These are phyloP conservation scores for Cladosporium sphaerospermum DNA, from an alignment of 2,329 filamentous ascomycete genomes.

Conservation along the genomic window DNA sequence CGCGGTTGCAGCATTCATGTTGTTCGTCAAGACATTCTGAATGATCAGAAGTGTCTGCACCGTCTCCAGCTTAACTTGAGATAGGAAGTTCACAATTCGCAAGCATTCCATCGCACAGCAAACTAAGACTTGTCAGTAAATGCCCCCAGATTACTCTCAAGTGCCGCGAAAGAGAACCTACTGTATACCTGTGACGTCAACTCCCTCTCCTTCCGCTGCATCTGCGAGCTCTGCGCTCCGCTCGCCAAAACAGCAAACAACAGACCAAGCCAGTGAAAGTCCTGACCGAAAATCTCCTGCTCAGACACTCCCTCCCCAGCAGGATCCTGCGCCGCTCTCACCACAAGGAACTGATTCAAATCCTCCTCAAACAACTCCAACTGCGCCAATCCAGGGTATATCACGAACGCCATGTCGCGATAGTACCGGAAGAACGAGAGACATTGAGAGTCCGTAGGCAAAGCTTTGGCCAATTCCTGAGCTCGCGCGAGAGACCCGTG, in stretches of 20 bases:
- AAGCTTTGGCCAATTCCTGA: slow-evolving; percentile 51
- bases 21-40: slow-evolving; percentile 44
- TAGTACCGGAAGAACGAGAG: slow-evolving; percentile 53
- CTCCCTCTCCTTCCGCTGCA: slow-evolving; percentile 54
- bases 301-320: slow-evolving; percentile 44
- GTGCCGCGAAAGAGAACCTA: slow-evolving; percentile 26
- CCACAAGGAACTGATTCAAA: slow-evolving; percentile 48
- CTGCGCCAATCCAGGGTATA: slow-evolving; percentile 56
- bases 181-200: slow-evolving; percentile 59
- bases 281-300: slow-evolving; percentile 52
- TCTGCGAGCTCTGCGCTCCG: slow-evolving; percentile 54
- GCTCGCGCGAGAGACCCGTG: slow-evolving; percentile 53
- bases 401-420: slow-evolving; percentile 52
- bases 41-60: slow-evolving; percentile 58
- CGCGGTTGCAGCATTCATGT: slow-evolving; percentile 54
- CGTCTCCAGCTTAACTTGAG: slow-evolving; percentile 54
- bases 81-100: slow-evolving; percentile 58
- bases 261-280: slow-evolving; percentile 53
- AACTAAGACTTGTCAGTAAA: slow-evolving; percentile 36
- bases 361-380: slow-evolving; percentile 49
- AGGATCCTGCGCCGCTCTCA: slow-evolving; percentile 38
- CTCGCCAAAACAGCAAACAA: slow-evolving; percentile 58
- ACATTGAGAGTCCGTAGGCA: slow-evolving; percentile 54
- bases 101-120: slow-evolving; percentile 61
- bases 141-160: too few relatives aligned